phyloP scores from a whole-genome alignment of 106 monocot genomes.

The Allium cepa region DNA sequence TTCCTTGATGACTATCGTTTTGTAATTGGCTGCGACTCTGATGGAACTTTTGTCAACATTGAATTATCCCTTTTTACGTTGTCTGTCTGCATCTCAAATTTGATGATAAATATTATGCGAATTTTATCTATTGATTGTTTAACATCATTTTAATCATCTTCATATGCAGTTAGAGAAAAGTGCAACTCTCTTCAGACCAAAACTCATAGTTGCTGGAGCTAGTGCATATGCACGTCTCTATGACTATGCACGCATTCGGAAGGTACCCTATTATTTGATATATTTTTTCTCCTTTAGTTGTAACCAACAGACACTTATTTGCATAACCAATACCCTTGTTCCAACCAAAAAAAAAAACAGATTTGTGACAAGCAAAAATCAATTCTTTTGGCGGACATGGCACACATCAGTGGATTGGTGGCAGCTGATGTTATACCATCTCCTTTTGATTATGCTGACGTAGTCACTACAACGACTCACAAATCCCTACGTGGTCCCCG shows the following conservation, averaged over 20 bases:
- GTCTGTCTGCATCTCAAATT: no score
- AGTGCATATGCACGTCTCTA: constrained; percentile 98
- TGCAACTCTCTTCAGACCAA: constrained; percentile 85
- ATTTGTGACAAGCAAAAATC: constrained; percentile 97
- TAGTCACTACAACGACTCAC: constrained; percentile 97
- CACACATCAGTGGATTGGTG: constrained; percentile 98
- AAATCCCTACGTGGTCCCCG: constrained; percentile 98
- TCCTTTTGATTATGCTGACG: constrained; percentile 96
- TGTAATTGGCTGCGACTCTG: no score
- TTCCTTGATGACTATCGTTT: no score
- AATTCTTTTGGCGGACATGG: constrained; percentile 94
- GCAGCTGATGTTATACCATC: constrained; percentile 96
- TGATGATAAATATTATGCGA: no score
- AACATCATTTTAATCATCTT: no score
- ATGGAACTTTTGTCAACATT: no score
- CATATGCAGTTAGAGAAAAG: constrained; percentile 84
- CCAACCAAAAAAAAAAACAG: constrained; percentile 16
- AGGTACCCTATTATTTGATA: constrained; percentile 25
- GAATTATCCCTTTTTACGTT: no score
- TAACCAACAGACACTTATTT: no score
- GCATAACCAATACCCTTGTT: no score
- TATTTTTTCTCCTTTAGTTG: no score
- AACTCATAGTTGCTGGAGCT: constrained; percentile 96
- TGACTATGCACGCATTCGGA: constrained; percentile 86
- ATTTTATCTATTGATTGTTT: no score